Evolutionary conservation across 2,329 filamentous ascomycete species (phyloP), one percentile per base, ranked within the genome.

Genomic region (Colletotrichum scovillei): DNA sequence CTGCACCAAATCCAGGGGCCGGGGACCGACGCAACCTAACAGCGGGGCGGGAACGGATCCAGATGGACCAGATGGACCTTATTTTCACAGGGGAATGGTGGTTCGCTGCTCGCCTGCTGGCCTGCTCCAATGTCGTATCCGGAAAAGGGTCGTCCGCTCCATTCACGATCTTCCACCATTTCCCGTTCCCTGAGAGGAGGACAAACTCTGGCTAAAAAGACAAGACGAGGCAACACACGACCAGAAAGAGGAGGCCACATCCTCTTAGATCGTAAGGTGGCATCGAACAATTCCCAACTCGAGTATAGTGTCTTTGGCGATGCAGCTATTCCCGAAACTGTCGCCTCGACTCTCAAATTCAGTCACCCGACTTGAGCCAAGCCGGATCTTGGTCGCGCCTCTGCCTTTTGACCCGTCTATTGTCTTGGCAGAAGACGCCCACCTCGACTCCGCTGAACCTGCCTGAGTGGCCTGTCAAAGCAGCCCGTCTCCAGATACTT

Each of bases 361-460:
- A 32, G n/a, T 28, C 46, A 52, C 35, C 65, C 38, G 38, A 30
- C 52, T 64, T 55, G 14, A 32, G 60, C 67, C 70, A 70, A 70
- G 67, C 60, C 67, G 70, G 70, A 62, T 22, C 42, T n/a, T 49
- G 42, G 42, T n/a, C 62, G 55, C 26, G 32, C 60, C 26, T 56
- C 60, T 26, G 67, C 49, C 67, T 42, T 19, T 16, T 66, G 55
- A 49, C 30, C 66, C 42, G 64, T 16, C 56, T 38, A 66, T 38
- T 52, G 60, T 46, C 71, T 73, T 70, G 71, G 67, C 59, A 73
- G n/a, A 42, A 60, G 55, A 22, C 42, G 28, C 14, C 38, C 26
- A 49, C 30, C 30, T 42, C 28, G 14, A 14, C 19, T 46, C 59
- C 59, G 42, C 59, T 63, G 60, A 52, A 53, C 19, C 16, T 49